Evolutionary conservation across 331 rosid species (phyloP).

Genomic region (Quercus lobata): DNA sequence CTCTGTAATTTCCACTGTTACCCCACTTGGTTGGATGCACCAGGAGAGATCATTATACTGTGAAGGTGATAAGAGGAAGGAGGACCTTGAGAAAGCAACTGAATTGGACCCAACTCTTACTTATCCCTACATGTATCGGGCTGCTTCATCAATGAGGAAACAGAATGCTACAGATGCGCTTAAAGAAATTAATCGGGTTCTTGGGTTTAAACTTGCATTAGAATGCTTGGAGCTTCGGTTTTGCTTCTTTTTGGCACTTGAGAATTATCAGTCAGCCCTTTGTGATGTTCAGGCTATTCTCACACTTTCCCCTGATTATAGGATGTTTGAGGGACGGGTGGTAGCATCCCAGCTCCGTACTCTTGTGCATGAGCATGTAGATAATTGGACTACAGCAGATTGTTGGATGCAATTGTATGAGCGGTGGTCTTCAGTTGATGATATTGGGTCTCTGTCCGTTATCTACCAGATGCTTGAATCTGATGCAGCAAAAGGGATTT

Average conservation of each 20-base stretch:
- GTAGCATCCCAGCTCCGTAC: constrained; percentile 83
- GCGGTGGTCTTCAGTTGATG: constrained; percentile 96
- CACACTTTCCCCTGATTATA: constrained; percentile 71
- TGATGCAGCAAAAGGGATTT: constrained; percentile 87
- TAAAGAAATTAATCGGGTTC: constrained; percentile 73
- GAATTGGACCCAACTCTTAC: constrained; percentile 85
- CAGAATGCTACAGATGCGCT: constrained; percentile 76
- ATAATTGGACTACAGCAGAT: constrained; percentile 87
- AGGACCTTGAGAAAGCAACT: constrained; percentile 80
- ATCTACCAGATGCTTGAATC: constrained; percentile 96
- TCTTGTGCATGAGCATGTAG: constrained; percentile 87
- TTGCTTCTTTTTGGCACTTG: constrained; percentile 73
- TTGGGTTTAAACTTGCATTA: constrained; percentile 88
- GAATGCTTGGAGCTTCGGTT: constrained; percentile 92
- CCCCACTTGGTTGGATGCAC: constrained; percentile 87
- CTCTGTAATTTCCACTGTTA: constrained; percentile 52
- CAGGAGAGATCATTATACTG: constrained; percentile 85
- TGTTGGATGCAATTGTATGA: constrained; percentile 89
- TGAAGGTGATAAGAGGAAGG: constrained; percentile 60
- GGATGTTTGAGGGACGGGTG: constrained; percentile 91
- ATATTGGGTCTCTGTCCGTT: constrained; percentile 90
- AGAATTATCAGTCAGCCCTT: constrained; percentile 81
- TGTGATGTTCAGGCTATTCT: constrained; percentile 90
- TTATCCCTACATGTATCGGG: constrained; percentile 88
- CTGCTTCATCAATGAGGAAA: constrained; percentile 67